Evolutionary conservation across 2,329 filamentous ascomycete species (phyloP).

Genomic region (Aspergillus udagawae): DNA sequence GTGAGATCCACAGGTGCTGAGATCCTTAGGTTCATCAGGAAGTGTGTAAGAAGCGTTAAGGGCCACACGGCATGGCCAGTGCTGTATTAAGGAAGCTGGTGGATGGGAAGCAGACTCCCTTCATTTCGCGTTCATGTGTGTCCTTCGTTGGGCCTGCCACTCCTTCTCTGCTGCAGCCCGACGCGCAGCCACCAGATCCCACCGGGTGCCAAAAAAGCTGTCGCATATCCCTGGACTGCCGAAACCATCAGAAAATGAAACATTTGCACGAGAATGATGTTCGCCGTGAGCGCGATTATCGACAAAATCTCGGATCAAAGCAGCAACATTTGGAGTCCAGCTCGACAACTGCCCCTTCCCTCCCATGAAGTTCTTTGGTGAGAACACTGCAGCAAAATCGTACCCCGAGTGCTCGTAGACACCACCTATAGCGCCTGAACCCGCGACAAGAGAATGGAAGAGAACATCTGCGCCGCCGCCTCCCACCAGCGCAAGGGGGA

Average conservation of each 20-base stretch:
- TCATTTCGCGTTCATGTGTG: neutral
- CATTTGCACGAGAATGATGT: neutral
- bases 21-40: no score
- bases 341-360: neutral
- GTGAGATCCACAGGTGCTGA: neutral
- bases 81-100: no score
- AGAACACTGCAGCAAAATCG: neutral
- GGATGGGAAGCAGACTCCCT: no score
- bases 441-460: neutral
- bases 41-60: neutral
- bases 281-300: neutral
- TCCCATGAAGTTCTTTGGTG: neutral
- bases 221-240: neutral
- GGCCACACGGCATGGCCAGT: neutral
- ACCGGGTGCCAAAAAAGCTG: neutral
- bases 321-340: neutral
- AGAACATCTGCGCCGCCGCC: neutral
- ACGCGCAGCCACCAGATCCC: neutral
- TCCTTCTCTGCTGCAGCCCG: neutral
- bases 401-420: neutral
- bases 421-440: neutral
- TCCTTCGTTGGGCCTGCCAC: neutral
- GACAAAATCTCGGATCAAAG: neutral
- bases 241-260: slow-evolving; percentile 1
- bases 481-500: neutral